Percentiles rank a stretch among this genome's conserved stretches.
These are phyloP conservation scores for Hymenoscyphus repandus DNA, from an alignment of 2,329 filamentous ascomycete genomes.

Conservation along the genomic window DNA sequence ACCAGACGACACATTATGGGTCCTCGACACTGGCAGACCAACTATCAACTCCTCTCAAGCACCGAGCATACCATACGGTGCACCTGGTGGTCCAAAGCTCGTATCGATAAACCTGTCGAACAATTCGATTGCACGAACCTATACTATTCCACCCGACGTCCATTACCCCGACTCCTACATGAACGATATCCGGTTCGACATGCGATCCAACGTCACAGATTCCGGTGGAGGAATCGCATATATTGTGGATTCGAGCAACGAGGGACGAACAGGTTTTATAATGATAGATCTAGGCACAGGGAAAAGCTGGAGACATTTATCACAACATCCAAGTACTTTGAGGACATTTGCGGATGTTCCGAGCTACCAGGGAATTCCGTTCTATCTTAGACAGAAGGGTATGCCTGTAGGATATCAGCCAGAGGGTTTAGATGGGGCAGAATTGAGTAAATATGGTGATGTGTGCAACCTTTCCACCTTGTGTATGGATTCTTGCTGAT, in stretches of 20 bases:
- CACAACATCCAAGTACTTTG: constrained; percentile 28
- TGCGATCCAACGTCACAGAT: constrained; percentile 36
- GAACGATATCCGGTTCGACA: constrained; percentile 42
- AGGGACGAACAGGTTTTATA: constrained; percentile 42
- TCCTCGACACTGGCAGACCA: constrained; percentile 40
- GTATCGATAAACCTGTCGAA: constrained; percentile 38
- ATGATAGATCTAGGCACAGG: constrained; percentile 40
- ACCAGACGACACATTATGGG: constrained; percentile 40
- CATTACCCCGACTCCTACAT: constrained; percentile 42
- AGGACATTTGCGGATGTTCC: constrained; percentile 29
- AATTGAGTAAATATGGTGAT: constrained; percentile 27
- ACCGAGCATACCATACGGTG: constrained; percentile 38
- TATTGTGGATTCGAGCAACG: constrained; percentile 40
- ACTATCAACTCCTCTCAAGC: constrained; percentile 36
- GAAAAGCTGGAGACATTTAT: constrained; percentile 36
- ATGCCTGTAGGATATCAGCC: constrained; percentile 26
- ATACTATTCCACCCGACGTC: constrained; percentile 37
- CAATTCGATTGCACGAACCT: constrained; percentile 32
- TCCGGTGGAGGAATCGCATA: constrained; percentile 39
- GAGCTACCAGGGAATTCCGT: constrained; percentile 32
- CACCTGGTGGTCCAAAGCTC: constrained; percentile 41
- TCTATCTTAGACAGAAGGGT: constrained; percentile 27
- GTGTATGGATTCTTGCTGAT: constrained; percentile 20
- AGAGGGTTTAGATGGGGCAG: constrained; percentile 32
- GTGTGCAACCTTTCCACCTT: constrained; percentile 11